Evolutionary conservation across 2,329 filamentous ascomycete species (phyloP), one percentile per base, ranked within the genome.

Genomic region (Fusarium sambucinum): DNA sequence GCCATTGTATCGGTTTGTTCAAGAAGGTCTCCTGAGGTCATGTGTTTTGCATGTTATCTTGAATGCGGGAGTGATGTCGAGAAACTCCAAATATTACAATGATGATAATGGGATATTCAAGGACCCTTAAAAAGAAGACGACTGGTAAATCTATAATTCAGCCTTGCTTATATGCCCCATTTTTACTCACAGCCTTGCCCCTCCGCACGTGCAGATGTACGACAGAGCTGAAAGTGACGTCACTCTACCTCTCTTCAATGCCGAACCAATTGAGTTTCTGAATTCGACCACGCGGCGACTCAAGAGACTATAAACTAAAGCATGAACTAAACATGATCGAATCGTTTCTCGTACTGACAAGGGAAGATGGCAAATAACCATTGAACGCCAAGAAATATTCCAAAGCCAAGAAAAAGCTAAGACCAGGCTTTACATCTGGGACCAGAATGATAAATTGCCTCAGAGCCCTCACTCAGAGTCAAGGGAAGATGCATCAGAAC

Each of bases 1-100:
- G 77, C 69, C 75, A 78, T 77, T 55, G 44, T 67, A 21, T 41
- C 21, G 12, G 46, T n/a, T 17, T 32, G 23, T 21, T 23, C 6
- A 8, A 25, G 17, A 8, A 23, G n/a, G 5, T 45, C 3, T 8
- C 17, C 2, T 19, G 13, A 4, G 10, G 3, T 25, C 27, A 38
- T 19, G 8, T 55, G 13, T 13, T 17, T 33, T 55, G 32, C 60
- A 61, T 65, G 21, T 54, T 52, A 29, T 40, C 35, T 27, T 37
- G 30, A 13, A 50, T 30, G 35, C 23, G 21, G 19, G 45, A 12
- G 10, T 42, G 4, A 32, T 16, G 41, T 46, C 21, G 25, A 27
- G 16, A 23, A 38, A 17, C 8, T 12, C 17, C n/a, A 9, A 25
- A 29, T 27, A 57, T 37, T 27, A 9, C 8, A 27, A 41, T 33